Base-by-base conservation (phyloP, 2,329 filamentous ascomycete species). In the Colletotrichum godetiae region DNA sequence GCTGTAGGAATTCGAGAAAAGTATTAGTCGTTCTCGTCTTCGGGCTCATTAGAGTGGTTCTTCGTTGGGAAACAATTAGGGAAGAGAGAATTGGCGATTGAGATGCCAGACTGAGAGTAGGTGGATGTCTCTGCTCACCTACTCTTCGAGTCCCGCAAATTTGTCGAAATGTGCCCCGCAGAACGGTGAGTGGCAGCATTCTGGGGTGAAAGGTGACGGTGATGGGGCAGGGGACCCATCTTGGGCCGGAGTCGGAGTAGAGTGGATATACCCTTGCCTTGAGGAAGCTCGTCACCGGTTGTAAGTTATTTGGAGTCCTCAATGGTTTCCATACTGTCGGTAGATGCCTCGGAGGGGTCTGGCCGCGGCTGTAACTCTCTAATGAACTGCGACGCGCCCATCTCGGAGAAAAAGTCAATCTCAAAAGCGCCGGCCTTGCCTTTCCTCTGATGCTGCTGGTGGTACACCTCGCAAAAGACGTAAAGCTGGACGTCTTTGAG, bases 401-500 rank as follows among this genome's bases (percentile, higher is more conserved):
- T 80, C 53, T 85, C 84, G 42, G 79, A 83, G 33, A 82, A 78
- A 76, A 90, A 90, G 31, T 83, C 77, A 12, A 90, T 84, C 78
- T 90, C 86, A 71, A 90, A 90, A 0, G 84, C 84, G 6, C 86
- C 86, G 2, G 80, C 77, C 57, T 81, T 83, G 58, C 85, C 87
- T 62, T 84, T 85, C 5, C 89, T 86, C 80, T 89, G 88, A 59
- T 84, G 83, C 67, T 86, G 84, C 73, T 89, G 86, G 8, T 85
- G 84, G 75, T 92, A 92, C 1, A 84, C 80, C n/a, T 86, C 81
- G 76, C 86, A 89, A 78, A 92, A 92, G 8, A 91, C 86, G 77
- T 91, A 91, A 0, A 89, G 85, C 69, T 89, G 85, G 19, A 92
- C 78, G 73, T 90, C 87, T 42, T 83, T 85, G 2, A 92, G 80